phyloP scores from a whole-genome alignment of 768 basidiomycete species.

The Auricularia auricula-judae region DNA sequence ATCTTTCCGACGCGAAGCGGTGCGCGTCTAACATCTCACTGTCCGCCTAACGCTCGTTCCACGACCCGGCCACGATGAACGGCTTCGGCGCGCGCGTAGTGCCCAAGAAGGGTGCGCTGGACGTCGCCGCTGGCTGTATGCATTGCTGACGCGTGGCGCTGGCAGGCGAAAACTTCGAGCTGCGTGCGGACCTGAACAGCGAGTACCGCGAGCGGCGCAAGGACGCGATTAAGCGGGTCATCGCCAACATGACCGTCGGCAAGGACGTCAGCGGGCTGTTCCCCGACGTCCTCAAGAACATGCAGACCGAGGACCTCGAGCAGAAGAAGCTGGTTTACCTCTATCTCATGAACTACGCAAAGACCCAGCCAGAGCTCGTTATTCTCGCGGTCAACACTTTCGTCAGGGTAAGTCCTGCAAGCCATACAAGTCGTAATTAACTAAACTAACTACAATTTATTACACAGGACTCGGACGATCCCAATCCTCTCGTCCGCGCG shows the following conservation, averaged over 20 bases:
- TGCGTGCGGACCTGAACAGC: conserved; percentile 92
- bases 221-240: conserved; percentile 96
- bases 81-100: not conserved
- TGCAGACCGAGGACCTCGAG: conserved; percentile 98
- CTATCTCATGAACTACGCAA: conserved; percentile 99
- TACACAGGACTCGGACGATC: conserved; percentile 82
- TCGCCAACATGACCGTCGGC: conserved; percentile 98
- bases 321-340: conserved; percentile 99
- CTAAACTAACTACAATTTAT: not conserved
- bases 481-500: conserved; percentile 92
- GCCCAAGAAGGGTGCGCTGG: not conserved
- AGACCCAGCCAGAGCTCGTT: conserved; percentile 96
- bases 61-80: not conserved
- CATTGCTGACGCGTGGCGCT: not conserved
- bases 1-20: conserved; percentile 3
- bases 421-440: conserved; percentile 1
- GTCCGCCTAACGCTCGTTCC: not conserved
- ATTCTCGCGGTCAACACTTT: conserved; percentile 99
- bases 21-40: not conserved
- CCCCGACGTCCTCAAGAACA: conserved; percentile 97
- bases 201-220: conserved; percentile 92
- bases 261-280: conserved; percentile 96
- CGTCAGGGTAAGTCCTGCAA: conserved; percentile 37
- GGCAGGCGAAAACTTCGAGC: conserved; percentile 94
- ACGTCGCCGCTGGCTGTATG: not conserved